These are phyloP conservation scores for Elaphomyces granulatus DNA, from an alignment of 495 filamentous ascomycete species.

Conservation along the genomic window DNA sequence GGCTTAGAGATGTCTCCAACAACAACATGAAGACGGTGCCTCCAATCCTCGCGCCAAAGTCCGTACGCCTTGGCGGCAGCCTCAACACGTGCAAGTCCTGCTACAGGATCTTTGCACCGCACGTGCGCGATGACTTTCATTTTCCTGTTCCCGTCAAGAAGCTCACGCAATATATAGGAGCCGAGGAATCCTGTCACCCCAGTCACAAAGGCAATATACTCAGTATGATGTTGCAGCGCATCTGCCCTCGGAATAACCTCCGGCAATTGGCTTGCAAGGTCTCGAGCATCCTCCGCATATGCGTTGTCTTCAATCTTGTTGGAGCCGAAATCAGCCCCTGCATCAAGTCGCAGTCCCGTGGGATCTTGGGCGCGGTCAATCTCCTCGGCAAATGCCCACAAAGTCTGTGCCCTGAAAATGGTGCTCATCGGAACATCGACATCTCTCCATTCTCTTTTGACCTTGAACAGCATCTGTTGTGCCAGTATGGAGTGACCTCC, in stretches of 20 bases:
- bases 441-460: conserved; percentile 46
- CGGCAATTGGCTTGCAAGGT: conserved; percentile 39
- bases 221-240: conserved; percentile 26
- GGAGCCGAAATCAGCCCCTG: conserved; percentile 8
- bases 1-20: conserved; percentile 60
- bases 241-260: conserved; percentile 11
- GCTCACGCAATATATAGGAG: conserved; percentile 60
- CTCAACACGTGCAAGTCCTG: conserved; percentile 36
- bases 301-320: conserved; percentile 12
- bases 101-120: conserved; percentile 42
- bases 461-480: conserved; percentile 66
- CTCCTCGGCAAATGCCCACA: conserved; percentile 56
- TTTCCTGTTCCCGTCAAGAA: conserved; percentile 45
- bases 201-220: conserved; percentile 51
- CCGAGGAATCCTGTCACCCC: conserved; percentile 90
- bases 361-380: conserved; percentile 48
- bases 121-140: conserved; percentile 67
- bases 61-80: conserved; percentile 47
- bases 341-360: not conserved
- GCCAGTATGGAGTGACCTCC: conserved; percentile 82
- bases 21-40: conserved; percentile 43
- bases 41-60: conserved; percentile 65
- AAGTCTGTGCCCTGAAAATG: conserved; percentile 62
- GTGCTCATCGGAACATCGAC: conserved; percentile 59
- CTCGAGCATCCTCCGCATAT: conserved; percentile 53